These are phyloP conservation scores for Scenedesmus sp. DNA, from an alignment of 163 green algal species.

Conservation along the genomic window DNA sequence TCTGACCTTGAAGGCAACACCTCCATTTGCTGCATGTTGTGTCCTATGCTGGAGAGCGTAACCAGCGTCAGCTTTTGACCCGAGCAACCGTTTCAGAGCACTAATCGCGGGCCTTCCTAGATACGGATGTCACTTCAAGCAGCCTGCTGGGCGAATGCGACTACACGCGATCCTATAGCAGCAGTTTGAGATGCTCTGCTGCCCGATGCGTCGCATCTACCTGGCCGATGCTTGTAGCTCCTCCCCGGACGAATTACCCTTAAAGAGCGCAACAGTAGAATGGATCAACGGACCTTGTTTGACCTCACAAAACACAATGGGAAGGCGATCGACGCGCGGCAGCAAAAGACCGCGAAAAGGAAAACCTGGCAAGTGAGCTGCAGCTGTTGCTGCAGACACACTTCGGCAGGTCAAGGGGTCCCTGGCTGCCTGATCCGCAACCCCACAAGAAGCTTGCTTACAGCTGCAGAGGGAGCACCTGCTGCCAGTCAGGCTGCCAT, in stretches of 20 bases:
- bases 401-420: background rate
- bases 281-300: background rate
- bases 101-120: too few species aligned
- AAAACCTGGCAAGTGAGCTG: background rate
- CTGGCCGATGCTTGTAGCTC: background rate
- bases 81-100: background rate
- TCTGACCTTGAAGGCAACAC: background rate
- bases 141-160: background rate
- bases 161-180: background rate
- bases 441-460: background rate
- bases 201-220: background rate
- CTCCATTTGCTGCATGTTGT: background rate
- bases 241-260: background rate
- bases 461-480: background rate
- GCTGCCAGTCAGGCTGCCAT: background rate
- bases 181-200: background rate
- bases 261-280: background rate
- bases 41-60: background rate
- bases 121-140: too few species aligned
- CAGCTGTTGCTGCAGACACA: background rate
- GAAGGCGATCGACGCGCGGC: background rate
- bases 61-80: background rate
- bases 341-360: constrained; percentile 4
- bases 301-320: background rate
- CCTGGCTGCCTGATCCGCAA: background rate